Conservation (phyloP, 1,284 basidiomycete genomes). For the Fomitopsis palustris region DNA sequence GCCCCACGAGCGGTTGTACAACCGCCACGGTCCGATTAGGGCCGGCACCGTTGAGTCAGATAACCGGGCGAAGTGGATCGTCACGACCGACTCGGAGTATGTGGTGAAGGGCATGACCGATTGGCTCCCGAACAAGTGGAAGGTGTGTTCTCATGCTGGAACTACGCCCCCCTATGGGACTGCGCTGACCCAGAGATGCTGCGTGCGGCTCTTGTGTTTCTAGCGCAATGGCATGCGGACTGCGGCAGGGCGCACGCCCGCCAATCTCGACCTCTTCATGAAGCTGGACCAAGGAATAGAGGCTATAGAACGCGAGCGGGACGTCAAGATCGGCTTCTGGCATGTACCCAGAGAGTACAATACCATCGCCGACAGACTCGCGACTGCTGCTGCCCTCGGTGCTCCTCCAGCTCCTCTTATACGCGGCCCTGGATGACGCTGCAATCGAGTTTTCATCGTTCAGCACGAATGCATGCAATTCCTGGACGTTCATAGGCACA, state of each 20-base stretch:
- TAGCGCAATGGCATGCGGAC: slow-evolving; percentile 23
- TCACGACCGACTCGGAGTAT: slow-evolving; percentile 35
- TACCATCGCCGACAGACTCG: not conserved
- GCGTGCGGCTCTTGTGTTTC: not conserved
- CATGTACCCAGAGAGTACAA: slow-evolving; percentile 20
- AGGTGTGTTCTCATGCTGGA: slow-evolving; percentile 21
- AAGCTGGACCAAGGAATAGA: slow-evolving; percentile 20
- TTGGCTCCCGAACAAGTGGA: slow-evolving; percentile 28
- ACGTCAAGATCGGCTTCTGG: slow-evolving; percentile 21
- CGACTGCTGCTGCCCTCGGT: slow-evolving; percentile 1
- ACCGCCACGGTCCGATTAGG: not conserved
- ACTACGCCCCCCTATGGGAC: too few species aligned
- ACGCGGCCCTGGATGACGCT: too few species aligned
- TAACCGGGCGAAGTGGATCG: too few species aligned
- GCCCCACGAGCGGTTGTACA: not conserved
- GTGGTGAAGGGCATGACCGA: slow-evolving; percentile 34
- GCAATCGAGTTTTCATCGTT: too few species aligned
- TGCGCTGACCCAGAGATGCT: not conserved
- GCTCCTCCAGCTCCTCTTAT: too few species aligned
- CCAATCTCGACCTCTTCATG: slow-evolving; percentile 27
- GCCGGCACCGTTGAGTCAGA: too few species aligned
- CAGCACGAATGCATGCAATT: too few species aligned
- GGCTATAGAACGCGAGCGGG: slow-evolving; percentile 11
- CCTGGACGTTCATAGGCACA: too few species aligned
- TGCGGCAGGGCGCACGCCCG: slow-evolving; percentile 14